These are phyloP conservation scores for Moringa oleifera DNA, from an alignment of 345 rosid genomes.

Conservation along the genomic window DNA sequence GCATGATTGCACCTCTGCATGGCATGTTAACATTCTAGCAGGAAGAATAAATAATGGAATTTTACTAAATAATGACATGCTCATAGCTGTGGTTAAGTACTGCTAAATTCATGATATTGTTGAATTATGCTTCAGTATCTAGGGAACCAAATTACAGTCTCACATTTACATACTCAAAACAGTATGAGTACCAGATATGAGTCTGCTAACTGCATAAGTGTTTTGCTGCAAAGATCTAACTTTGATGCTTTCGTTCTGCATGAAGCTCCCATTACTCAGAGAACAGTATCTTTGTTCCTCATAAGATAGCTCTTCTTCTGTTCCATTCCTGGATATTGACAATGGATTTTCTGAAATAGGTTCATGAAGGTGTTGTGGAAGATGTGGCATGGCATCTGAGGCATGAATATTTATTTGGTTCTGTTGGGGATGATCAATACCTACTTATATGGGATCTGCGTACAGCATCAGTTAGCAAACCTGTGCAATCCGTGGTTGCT, in stretches of 20 bases:
- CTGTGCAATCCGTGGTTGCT: constrained; percentile 87
- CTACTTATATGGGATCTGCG: constrained; percentile 91
- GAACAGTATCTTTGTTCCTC: neutral
- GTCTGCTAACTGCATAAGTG: neutral
- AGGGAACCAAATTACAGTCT: too few species aligned
- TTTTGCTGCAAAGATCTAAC: neutral
- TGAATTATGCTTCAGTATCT: too few species aligned
- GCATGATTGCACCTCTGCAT: neutral
- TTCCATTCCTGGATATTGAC: neutral
- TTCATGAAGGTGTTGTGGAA: constrained; percentile 98
- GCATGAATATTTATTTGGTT: constrained; percentile 95
- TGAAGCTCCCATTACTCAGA: neutral
- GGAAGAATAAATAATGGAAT: too few species aligned
- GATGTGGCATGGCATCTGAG: constrained; percentile 99
- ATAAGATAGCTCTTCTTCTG: neutral
- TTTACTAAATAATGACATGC: too few species aligned
- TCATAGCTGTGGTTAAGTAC: too few species aligned
- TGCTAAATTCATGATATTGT: too few species aligned
- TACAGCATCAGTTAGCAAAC: constrained; percentile 60
- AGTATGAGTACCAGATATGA: too few species aligned
- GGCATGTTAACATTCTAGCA: too few species aligned
- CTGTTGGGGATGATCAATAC: constrained; percentile 96
- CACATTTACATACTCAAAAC: too few species aligned
- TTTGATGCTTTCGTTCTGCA: neutral
- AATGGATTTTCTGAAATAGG: constrained; percentile 30